Base-by-base conservation (phyloP, 345 rosid genomes). In the Viola odorata region DNA sequence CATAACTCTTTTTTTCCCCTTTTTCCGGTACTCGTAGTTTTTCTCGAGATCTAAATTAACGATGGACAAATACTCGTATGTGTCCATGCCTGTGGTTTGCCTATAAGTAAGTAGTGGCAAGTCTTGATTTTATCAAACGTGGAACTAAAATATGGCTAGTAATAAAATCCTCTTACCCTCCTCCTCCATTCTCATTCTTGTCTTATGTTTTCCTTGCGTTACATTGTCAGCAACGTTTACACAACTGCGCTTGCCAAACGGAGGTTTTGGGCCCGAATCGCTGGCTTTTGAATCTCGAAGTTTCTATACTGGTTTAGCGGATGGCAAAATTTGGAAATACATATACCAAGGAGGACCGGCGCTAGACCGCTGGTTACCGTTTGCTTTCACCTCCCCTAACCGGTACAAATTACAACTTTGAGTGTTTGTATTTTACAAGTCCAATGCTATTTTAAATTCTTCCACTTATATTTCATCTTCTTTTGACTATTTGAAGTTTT, bases 281-380 rank as follows among this genome's bases (percentile, higher is more conserved):
- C n/a, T 50, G 6, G 66, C 48, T 8, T 62, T 62, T 41, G 66
- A 62, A 13, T 0, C n/a, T 8, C 39, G 6, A 1, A 57, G 58
- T 3, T 16, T 41, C 37, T 62, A 62, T 23, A 52, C 58, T 11
- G 58, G 66, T 4, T 45, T 52, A 8, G 12, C 8, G 3, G 66
- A 62, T 6, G 50, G 58, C 12, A 9, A 3, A 5, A 4, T 62
- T 16, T 4, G 51, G n/a, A 51, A 15, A 51, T 62, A 52, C 5
- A 7, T n/a, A 9, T 12, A 12, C 3, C 17, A 0, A 8, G 12
- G 6, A 14, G 57, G 57, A 7, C 32, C 32, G 32, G 32, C 32
- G 32, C 32, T 23, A 23, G 32, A 23, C 32, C 32, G 32, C 32
- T 62, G 36, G 16, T 6, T 3, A n/a, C 5, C 1, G 5, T 62